These are phyloP conservation scores for Silene latifolia DNA, from an alignment of 148 eudicot species.

Conservation along the genomic window DNA sequence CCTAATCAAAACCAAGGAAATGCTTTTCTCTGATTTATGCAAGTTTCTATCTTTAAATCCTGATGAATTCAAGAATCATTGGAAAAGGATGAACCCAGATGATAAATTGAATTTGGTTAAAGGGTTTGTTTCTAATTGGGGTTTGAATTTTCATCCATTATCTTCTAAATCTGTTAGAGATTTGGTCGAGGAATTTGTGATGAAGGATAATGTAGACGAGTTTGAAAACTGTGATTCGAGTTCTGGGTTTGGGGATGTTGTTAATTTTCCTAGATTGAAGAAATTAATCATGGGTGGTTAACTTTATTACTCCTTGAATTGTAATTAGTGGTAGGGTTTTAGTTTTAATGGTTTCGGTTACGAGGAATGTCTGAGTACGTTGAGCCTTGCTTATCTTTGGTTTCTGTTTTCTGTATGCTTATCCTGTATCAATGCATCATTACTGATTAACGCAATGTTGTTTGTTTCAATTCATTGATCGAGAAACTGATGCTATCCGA, in stretches of 20 bases:
- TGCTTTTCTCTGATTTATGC: conserved; percentile 63
- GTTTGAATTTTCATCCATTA: conserved; percentile 65
- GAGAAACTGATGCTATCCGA: too few relatives aligned
- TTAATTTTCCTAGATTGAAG: conserved; percentile 36
- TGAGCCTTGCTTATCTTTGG: not conserved
- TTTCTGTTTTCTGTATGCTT: not conserved
- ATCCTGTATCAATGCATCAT: too few relatives aligned
- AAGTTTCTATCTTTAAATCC: conserved; percentile 29
- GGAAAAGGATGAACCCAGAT: conserved; percentile 56
- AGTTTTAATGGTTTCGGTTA: not conserved
- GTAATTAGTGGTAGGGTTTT: not conserved
- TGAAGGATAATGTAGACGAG: conserved; percentile 10
- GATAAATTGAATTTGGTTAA: conserved; percentile 51
- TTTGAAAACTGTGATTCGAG: not conserved
- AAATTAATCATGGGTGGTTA: conserved; percentile 39
- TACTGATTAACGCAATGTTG: too few relatives aligned
- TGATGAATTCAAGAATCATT: conserved; percentile 44
- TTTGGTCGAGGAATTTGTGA: conserved; percentile 57
- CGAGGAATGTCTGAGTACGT: not conserved
- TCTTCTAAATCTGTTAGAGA: conserved; percentile 56
- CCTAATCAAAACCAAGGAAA: conserved; percentile 44
- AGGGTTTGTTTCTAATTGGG: conserved; percentile 75
- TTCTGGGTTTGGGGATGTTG: conserved; percentile 1
- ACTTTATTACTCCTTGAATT: not conserved
- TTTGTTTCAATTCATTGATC: too few relatives aligned